phyloP scores from a whole-genome alignment of 2,329 filamentous ascomycete species.

The Teratosphaeria epicoccoides region DNA sequence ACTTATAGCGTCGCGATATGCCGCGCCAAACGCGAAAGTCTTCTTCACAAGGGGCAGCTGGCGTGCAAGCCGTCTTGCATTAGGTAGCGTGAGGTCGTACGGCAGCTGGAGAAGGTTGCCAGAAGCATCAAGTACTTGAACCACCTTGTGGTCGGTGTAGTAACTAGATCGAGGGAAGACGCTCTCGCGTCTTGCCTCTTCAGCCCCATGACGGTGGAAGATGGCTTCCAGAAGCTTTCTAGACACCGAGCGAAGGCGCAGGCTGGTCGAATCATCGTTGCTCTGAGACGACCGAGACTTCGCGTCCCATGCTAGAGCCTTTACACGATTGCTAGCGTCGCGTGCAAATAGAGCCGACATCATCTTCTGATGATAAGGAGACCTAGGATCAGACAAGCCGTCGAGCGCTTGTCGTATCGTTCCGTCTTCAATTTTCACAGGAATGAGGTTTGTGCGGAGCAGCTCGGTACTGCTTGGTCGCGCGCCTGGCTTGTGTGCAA shows the following conservation, averaged over 20 bases:
- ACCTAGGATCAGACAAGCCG: conserved; percentile 68
- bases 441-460: conserved; percentile 73
- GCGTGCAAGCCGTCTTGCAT: conserved; percentile 74
- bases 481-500: conserved; percentile 72
- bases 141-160: conserved; percentile 58
- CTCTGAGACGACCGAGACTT: conserved; percentile 9
- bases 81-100: conserved; percentile 80
- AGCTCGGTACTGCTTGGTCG: conserved; percentile 75
- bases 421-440: conserved; percentile 86
- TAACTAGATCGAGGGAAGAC: conserved; percentile 75
- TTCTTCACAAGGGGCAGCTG: conserved; percentile 56
- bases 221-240: conserved; percentile 65
- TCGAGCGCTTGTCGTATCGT: conserved; percentile 74
- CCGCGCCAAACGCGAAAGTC: conserved; percentile 76
- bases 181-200: conserved; percentile 63
- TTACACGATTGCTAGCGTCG: conserved; percentile 43
- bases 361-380: conserved; percentile 82
- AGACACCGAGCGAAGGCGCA: conserved; percentile 39
- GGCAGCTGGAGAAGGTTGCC: conserved; percentile 90
- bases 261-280: conserved; percentile 12
- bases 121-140: conserved; percentile 69
- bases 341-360: conserved; percentile 70
- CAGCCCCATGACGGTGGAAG: conserved; percentile 80
- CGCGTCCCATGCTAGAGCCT: conserved; percentile 51
- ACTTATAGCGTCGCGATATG: conserved; percentile 68